Evolutionary conservation across 345 rosid genomes (phyloP).

Genomic region (Anastatica hierochuntica): DNA sequence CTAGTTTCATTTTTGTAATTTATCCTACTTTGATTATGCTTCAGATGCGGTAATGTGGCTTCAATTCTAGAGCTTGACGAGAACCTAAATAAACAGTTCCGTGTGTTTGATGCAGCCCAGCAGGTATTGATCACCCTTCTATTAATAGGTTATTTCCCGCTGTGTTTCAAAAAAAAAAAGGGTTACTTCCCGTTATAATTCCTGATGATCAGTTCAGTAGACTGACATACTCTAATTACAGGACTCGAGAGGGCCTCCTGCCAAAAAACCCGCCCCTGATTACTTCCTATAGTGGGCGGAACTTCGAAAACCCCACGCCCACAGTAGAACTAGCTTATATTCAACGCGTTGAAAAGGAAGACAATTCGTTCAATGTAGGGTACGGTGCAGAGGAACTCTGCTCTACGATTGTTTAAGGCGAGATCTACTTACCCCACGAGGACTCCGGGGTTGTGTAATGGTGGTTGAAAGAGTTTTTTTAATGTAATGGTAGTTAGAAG

Average conservation of each 20-base stretch:
- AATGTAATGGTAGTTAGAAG: conserved; percentile 13
- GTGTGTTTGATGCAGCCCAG: conserved; percentile 82
- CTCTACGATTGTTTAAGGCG: conserved; percentile 6
- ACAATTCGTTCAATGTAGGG: too few species aligned
- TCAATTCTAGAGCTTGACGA: conserved; percentile 85
- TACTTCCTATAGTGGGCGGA: conserved; percentile 59
- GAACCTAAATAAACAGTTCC: conserved; percentile 56
- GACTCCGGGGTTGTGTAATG: not conserved
- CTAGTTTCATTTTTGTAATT: not conserved
- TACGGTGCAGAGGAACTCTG: conserved; percentile 37
- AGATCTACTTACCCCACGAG: not conserved
- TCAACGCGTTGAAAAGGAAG: conserved; percentile 5
- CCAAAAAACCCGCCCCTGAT: conserved; percentile 85
- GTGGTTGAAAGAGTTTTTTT: not conserved
- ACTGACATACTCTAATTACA: conserved; percentile 22
- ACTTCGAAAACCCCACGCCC: too few species aligned
- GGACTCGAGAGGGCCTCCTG: conserved; percentile 74
- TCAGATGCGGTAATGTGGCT: conserved; percentile 95
- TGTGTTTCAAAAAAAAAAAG: too few species aligned
- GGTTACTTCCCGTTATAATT: not conserved
- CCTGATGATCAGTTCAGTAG: not conserved
- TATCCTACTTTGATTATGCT: conserved; percentile 6
- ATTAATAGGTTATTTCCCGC: conserved; percentile 85
- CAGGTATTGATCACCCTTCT: conserved; percentile 71
- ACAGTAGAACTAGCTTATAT: not conserved